Evolutionary conservation across 345 rosid genomes (phyloP), one percentile per base, ranked within the genome.

Genomic region (Cardiospermum halicacabum): DNA sequence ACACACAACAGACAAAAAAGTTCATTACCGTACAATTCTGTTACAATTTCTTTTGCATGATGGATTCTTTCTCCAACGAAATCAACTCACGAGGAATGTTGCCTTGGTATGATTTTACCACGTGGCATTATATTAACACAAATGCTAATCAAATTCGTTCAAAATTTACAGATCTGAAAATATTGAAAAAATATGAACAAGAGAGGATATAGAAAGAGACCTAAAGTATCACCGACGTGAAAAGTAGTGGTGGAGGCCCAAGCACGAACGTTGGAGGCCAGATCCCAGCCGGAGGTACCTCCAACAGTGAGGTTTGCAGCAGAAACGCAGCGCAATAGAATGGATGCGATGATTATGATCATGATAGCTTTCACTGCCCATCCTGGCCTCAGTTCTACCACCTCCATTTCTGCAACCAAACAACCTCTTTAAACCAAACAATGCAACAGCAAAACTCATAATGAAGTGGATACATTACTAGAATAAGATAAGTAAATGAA

Each of bases 241-340:
- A 39, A 39, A 39, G 45, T 39, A 16, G 45, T 39, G 45, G 45
- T 11, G 45, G 45, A 39, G 45, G 45, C 2, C 45, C 45, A 39
- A 39, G 45, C 45, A 39, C 15, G 45, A 16, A 39, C 13, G 45
- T 40, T 40, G 47, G 18, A 16, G 61, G 72, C 49, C 40, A 68
- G 65, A 53, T 68, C 72, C 72, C 72, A 68, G 32, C 72, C 72
- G 30, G 58, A 39, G 53, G 53, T 2, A 5, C 67, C 67, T 9
- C 72, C 72, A 18, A 69, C 67, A 1, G 72, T 49, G 54, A 34
- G 72, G 42, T 60, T 61, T 8, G 37, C 18, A 10, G 34, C 39
- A 43, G 58, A 48, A 26, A 5, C 37, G 30, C 28, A 25, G 42
- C 24, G 22, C 26, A 48, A 53, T 28, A 56, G 68, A 51, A 51